phyloP scores from a whole-genome alignment of 2,329 filamentous ascomycete genomes.

The Fusarium goolgardi region DNA sequence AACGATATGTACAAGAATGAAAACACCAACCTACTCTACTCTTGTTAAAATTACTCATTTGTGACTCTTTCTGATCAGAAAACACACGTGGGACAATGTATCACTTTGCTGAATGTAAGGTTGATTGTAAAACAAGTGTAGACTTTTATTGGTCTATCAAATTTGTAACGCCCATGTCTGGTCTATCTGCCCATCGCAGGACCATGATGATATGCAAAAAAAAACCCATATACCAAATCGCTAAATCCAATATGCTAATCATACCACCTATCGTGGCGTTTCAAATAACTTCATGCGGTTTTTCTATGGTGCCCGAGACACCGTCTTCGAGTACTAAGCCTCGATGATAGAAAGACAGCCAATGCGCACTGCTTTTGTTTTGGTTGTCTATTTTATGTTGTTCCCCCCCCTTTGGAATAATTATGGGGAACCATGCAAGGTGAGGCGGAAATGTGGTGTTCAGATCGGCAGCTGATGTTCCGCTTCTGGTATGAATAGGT shows the following conservation, averaged over 20 bases:
- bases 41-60: not conserved
- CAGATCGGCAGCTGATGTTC: conserved; percentile 28
- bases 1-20: not conserved
- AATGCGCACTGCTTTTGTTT: conserved; percentile 45
- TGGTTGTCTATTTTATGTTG: conserved; percentile 33
- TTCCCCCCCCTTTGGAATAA: conserved; percentile 14
- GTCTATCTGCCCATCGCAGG: conserved; percentile 35
- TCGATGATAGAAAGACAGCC: conserved; percentile 34
- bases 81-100: not conserved
- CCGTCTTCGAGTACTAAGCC: conserved; percentile 18
- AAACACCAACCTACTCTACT: not conserved
- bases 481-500: conserved; percentile 20
- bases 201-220: conserved; percentile 30
- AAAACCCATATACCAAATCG: conserved; percentile 34
- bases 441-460: conserved; percentile 18
- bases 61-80: not conserved
- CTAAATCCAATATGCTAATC: conserved; percentile 42
- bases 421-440: conserved; percentile 4
- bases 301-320: conserved; percentile 34
- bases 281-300: conserved; percentile 36
- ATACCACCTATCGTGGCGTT: conserved; percentile 27
- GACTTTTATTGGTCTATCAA: conserved; percentile 30
- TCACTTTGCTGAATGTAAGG: not conserved
- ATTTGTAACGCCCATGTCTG: conserved; percentile 32
- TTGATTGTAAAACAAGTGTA: conserved; percentile 6